Conservation (phyloP, 305 asterid species). For the Fraxinus baroniana region DNA sequence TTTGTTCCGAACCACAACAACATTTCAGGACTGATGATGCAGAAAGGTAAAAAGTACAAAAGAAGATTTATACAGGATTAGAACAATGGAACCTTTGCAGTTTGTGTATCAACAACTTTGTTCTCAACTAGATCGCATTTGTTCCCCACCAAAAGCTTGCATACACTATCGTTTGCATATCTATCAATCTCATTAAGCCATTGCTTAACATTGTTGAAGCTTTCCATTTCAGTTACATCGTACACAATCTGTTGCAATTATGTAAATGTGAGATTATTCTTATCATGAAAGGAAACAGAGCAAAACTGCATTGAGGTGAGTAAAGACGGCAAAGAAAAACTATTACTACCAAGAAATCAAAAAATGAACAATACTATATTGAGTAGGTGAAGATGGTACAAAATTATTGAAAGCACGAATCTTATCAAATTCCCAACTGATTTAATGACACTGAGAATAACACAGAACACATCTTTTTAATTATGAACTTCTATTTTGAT, state of each 20-base stretch:
- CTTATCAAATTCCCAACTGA: neutral
- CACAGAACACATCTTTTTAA: neutral
- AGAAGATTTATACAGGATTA: neutral
- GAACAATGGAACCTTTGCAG: constrained; percentile 57
- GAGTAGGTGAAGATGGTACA: neutral
- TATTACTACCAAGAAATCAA: neutral
- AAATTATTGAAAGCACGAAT: neutral
- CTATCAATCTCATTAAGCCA: constrained; percentile 95
- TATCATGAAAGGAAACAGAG: no score
- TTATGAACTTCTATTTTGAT: neutral
- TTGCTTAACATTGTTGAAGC: constrained; percentile 97
- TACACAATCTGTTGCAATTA: constrained; percentile 66
- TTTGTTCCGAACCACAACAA: neutral
- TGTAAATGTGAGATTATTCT: constrained; percentile 11
- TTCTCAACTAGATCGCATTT: constrained; percentile 89
- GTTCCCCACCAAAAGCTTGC: constrained; percentile 97
- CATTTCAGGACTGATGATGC: neutral
- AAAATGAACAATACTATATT: neutral
- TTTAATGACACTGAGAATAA: neutral
- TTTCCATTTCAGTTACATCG: constrained; percentile 96
- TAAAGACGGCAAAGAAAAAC: neutral
- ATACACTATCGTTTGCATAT: constrained; percentile 88
- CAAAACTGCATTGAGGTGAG: neutral
- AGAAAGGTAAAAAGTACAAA: neutral
- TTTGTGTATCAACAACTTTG: constrained; percentile 85